These are phyloP conservation scores for Pilatotrama ljubarskyi DNA, from an alignment of 768 basidiomycete species.

Conservation along the genomic window DNA sequence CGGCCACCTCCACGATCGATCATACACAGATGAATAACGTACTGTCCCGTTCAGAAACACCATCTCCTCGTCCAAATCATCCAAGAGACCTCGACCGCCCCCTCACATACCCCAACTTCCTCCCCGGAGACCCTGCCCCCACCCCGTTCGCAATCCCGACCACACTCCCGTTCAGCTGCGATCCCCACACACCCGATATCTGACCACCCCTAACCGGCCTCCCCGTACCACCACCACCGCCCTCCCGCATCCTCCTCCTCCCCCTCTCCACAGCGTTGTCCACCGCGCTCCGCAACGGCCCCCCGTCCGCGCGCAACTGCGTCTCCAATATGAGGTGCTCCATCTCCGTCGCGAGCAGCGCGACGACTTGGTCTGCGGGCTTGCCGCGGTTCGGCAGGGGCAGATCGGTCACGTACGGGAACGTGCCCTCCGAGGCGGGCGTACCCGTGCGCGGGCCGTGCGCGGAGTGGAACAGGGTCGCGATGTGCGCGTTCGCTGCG, in stretches of 20 bases:
- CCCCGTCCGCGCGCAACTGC: slow-evolving; percentile 53
- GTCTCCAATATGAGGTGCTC: slow-evolving; percentile 65
- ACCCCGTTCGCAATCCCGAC: neutral
- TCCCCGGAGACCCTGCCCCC: neutral
- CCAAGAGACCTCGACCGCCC: slow-evolving; percentile 21
- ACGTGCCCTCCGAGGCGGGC: slow-evolving; percentile 33
- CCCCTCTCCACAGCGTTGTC: slow-evolving; percentile 19
- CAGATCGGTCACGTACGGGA: slow-evolving; percentile 36
- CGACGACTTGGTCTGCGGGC: slow-evolving; percentile 41
- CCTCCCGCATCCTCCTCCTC: neutral
- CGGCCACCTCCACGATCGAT: neutral
- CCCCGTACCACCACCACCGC: neutral
- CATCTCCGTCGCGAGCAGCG: slow-evolving; percentile 54
- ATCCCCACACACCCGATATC: neutral
- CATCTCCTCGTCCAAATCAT: neutral
- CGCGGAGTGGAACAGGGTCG: slow-evolving; percentile 45
- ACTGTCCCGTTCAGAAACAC: too few relatives aligned
- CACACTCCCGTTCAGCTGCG: neutral
- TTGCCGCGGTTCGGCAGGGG: slow-evolving; percentile 11
- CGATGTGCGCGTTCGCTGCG: slow-evolving; percentile 3
- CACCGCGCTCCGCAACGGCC: slow-evolving; percentile 48
- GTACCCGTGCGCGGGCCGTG: slow-evolving; percentile 33
- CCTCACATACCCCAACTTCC: slow-evolving; percentile 15
- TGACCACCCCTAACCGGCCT: neutral
- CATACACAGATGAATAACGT: neutral